A percentile compares a stretch with the other conserved stretches of the same genome.
These are phyloP conservation scores for Fraxinus angustifolia DNA, from an alignment of 305 asterid genomes.

Conservation along the genomic window DNA sequence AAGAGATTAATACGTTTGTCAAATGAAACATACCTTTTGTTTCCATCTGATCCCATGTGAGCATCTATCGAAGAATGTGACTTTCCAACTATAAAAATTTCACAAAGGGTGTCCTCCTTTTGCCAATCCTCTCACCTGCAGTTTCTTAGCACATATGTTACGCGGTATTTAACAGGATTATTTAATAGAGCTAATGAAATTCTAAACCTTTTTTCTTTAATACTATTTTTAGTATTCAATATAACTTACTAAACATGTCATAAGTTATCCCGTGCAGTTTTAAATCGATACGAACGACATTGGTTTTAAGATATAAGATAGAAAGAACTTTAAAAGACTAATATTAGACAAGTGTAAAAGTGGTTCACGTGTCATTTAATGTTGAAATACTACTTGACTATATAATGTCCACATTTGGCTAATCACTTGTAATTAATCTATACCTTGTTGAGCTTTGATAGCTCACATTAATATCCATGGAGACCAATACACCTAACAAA, in stretches of 20 bases:
- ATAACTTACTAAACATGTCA: not conserved
- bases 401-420: not conserved
- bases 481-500: not conserved
- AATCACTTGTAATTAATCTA: not conserved
- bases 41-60: conserved; percentile 23
- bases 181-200: not conserved
- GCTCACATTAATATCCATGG: not conserved
- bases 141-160: not conserved
- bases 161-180: not conserved
- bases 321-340: not conserved
- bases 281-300: not conserved
- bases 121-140: conserved; percentile 19
- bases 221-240: not conserved
- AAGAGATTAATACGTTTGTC: not conserved
- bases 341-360: not conserved
- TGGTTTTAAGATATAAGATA: not conserved
- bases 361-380: not conserved
- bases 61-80: conserved; percentile 27
- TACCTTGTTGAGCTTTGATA: not conserved
- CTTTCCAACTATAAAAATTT: conserved; percentile 21
- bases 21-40: conserved; percentile 5
- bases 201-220: not conserved
- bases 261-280: not conserved
- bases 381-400: not conserved
- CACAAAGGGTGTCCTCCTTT: conserved; percentile 23